Evolutionary conservation across 768 basidiomycete species (phyloP).

Genomic region (Sarcodon sp.): DNA sequence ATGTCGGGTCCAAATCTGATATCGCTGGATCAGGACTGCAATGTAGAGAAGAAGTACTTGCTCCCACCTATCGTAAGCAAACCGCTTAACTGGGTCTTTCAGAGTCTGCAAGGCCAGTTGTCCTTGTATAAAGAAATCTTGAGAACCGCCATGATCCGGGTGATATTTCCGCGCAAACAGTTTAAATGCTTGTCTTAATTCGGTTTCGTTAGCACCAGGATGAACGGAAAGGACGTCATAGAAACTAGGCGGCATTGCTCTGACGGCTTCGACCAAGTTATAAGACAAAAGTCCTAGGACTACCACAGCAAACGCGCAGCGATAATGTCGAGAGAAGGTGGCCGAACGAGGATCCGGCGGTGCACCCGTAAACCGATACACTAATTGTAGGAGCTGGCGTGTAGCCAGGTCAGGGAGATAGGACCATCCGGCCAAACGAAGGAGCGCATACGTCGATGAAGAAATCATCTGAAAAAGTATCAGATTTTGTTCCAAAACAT

Average conservation of each 20-base stretch:
- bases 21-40: background rate
- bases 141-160: slow-evolving; percentile 61
- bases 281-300: slow-evolving; percentile 56
- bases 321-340: slow-evolving; percentile 43
- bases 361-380: slow-evolving; percentile 25
- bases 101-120: slow-evolving; percentile 69
- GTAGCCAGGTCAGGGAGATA: slow-evolving; percentile 54
- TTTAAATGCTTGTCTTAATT: slow-evolving; percentile 62
- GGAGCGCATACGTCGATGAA: slow-evolving; percentile 8
- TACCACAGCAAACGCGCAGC: slow-evolving; percentile 46
- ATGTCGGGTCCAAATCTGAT: slow-evolving; percentile 69
- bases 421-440: slow-evolving; percentile 50
- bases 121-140: slow-evolving; percentile 54
- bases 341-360: slow-evolving; percentile 30
- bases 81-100: slow-evolving; percentile 63
- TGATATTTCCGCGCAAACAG: slow-evolving; percentile 64
- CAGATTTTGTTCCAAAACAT: background rate
- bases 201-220: slow-evolving; percentile 49
- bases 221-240: slow-evolving; percentile 61
- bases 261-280: slow-evolving; percentile 44
- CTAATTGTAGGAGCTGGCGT: slow-evolving; percentile 30
- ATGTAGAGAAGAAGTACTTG: background rate
- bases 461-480: slow-evolving; percentile 1
- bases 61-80: slow-evolving; percentile 75
- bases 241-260: slow-evolving; percentile 55